Percentiles rank a stretch among this genome's conserved stretches.
Evolutionary conservation across 1,139 yeast species (phyloP).

Genomic region (Hansenula lynferdii): DNA sequence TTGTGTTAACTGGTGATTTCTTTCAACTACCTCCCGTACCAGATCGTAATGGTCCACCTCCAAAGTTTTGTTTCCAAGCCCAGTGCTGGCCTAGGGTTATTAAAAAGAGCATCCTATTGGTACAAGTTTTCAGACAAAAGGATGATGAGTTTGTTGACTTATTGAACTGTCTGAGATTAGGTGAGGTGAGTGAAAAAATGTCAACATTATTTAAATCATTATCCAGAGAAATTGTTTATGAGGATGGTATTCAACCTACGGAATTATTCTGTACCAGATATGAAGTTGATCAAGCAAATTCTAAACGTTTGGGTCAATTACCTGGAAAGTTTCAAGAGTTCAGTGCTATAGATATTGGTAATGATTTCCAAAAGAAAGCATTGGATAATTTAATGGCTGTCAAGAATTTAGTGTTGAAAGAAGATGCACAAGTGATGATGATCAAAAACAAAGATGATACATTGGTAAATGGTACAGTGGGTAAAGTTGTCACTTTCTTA

Average conservation of each 20-base stretch:
- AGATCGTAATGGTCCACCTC: slow-evolving; percentile 25
- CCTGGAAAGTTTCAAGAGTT: slow-evolving; percentile 35
- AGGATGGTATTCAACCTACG: slow-evolving; percentile 78
- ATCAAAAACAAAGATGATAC: slow-evolving; percentile 82
- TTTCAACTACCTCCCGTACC: slow-evolving; percentile 84
- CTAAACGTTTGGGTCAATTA: slow-evolving; percentile 42
- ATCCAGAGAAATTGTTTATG: slow-evolving; percentile 49
- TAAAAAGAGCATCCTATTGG: slow-evolving; percentile 50
- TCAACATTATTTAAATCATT: slow-evolving; percentile 41
- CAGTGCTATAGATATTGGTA: slow-evolving; percentile 43
- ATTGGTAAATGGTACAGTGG: slow-evolving; percentile 88
- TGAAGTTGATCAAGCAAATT: slow-evolving; percentile 72
- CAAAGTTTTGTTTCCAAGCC: slow-evolving; percentile 54
- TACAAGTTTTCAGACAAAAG: slow-evolving; percentile 66
- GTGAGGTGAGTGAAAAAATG: slow-evolving; percentile 46
- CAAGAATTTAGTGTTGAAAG: slow-evolving; percentile 55
- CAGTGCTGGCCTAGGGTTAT: slow-evolving; percentile 51
- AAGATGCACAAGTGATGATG: slow-evolving; percentile 94
- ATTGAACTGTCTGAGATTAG: slow-evolving; percentile 70
- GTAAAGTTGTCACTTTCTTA: slow-evolving; percentile 50
- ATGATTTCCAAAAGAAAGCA: slow-evolving; percentile 21
- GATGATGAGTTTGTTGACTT: slow-evolving; percentile 64
- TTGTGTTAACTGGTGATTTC: slow-evolving; percentile 78
- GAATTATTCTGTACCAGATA: slow-evolving; percentile 70
- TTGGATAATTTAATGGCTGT: slow-evolving; percentile 70